Evolutionary conservation across 1,139 yeast genomes (phyloP), one percentile per base, ranked within the genome.

Genomic region (Hansenula anomala): DNA sequence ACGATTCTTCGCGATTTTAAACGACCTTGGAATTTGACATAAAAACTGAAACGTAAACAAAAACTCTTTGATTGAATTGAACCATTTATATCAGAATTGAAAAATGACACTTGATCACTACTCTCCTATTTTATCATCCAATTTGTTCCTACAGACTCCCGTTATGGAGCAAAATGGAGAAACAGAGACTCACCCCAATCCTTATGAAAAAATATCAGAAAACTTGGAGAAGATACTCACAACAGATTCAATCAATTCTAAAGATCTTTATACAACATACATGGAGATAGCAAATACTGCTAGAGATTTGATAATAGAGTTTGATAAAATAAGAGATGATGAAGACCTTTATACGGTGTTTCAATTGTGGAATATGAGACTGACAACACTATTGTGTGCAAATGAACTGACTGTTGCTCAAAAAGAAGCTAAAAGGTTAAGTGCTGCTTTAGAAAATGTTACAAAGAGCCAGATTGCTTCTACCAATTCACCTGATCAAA

Each of bases 331-430:
- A 3, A n/a, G n/a, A 19, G 10, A 15, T 3, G 7, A 16, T 9
- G 14, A 28, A 13, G 28, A 24, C 17, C 18, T 43, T 19, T 35
- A 29, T 33, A 36, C 31, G n/a, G 28, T 33, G 14, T 37, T 23
- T 17, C 18, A 49, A 19, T 39, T 60, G 2, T 65, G 70, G 70
- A 67, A 62, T 38, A 41, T 60, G 2, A 43, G 67, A 22, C 43
- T 64, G 6, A 44, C 53, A 6, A 38, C 50, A 6, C 40, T 64
- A 33, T 34, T 59, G 11, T 53, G 60, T 40, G 45, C 58, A 1
- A 51, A 49, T 10, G 58, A 55, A 33, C 33, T 54, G 12, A 40
- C 45, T n/a, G 14, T 52, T 2, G 56, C 58, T 4, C 56, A 52
- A 36, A 50, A 52, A 27, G 59, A 55, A 33, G 35, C 55, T n/a